A percentile compares a stretch with the other conserved stretches of the same genome.
phyloP scores from a whole-genome alignment of 169 alveolate species.

The Perkinsus marinus region DNA sequence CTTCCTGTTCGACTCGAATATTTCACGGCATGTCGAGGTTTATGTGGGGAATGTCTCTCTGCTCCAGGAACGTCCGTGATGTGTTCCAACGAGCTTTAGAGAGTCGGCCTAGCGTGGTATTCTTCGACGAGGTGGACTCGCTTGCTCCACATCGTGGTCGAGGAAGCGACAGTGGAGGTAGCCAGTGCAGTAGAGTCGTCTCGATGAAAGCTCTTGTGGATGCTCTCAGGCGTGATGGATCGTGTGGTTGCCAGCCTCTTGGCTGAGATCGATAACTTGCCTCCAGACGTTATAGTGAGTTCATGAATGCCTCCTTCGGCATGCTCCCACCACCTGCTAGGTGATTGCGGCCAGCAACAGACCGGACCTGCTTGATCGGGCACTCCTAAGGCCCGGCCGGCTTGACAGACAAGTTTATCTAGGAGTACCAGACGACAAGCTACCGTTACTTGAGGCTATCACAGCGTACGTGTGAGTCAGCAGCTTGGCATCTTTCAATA shows the following conservation, averaged over 20 bases:
- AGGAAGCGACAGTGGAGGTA: conserved; percentile 53
- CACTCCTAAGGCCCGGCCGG: conserved; percentile 87
- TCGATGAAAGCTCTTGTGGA: background rate
- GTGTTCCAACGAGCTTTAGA: conserved; percentile 41
- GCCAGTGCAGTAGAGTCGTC: background rate
- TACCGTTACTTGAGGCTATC: conserved; percentile 28
- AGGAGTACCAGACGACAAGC: conserved; percentile 32
- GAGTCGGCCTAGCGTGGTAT: conserved; percentile 52
- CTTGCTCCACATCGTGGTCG: conserved; percentile 74
- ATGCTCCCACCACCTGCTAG: conserved; percentile 5
- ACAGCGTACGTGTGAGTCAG: background rate
- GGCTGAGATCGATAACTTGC: conserved; percentile 56
- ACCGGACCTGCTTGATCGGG: conserved; percentile 81
- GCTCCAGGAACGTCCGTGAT: background rate
- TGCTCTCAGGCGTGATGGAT: conserved; percentile 67
- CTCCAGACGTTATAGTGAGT: conserved; percentile 11
- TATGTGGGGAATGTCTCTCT: no score
- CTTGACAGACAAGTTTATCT: conserved; percentile 38
- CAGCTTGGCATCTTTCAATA: background rate
- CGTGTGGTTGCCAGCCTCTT: conserved; percentile 70
- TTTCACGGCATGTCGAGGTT: no score
- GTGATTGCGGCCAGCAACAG: conserved; percentile 89
- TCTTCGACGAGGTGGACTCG: conserved; percentile 68
- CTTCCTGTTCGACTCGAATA: no score
- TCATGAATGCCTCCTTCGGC: background rate